Evolutionary conservation across 345 rosid genomes (phyloP).

Genomic region (Erucastrum elatum): DNA sequence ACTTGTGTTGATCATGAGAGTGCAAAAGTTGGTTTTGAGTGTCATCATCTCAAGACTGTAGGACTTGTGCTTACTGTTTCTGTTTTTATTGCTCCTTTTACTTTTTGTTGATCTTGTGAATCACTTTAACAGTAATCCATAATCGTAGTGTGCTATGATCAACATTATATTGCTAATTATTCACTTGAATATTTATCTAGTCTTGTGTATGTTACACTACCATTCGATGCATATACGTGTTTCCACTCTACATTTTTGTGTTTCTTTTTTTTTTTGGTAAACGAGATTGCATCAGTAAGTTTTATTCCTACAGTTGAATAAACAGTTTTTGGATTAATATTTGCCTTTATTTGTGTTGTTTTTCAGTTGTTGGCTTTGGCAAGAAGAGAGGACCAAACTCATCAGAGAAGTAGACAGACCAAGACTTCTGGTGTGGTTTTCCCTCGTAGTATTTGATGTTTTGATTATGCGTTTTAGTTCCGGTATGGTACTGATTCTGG

Average conservation of each 20-base stretch:
- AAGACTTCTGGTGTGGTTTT: background rate
- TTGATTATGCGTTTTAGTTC: background rate
- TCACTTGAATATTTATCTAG: background rate
- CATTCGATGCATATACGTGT: background rate
- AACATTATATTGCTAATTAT: background rate
- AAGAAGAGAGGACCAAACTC: conserved; percentile 28
- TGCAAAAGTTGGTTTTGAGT: background rate
- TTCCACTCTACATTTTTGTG: background rate
- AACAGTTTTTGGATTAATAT: background rate
- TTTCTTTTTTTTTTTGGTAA: background rate
- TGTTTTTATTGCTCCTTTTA: background rate
- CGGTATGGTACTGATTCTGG: background rate
- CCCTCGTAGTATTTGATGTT: background rate
- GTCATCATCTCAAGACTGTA: background rate
- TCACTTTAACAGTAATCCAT: background rate
- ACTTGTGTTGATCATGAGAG: background rate
- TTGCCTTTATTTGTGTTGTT: background rate
- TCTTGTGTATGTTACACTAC: background rate
- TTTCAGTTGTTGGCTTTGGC: conserved; percentile 15
- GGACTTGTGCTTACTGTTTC: background rate
- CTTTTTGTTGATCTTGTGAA: background rate
- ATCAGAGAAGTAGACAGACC: conserved; percentile 11
- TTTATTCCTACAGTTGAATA: background rate
- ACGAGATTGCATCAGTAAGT: background rate
- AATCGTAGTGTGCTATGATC: background rate